Conservation (phyloP, 2,329 filamentous ascomycete species). For the Boeremia exigua region DNA sequence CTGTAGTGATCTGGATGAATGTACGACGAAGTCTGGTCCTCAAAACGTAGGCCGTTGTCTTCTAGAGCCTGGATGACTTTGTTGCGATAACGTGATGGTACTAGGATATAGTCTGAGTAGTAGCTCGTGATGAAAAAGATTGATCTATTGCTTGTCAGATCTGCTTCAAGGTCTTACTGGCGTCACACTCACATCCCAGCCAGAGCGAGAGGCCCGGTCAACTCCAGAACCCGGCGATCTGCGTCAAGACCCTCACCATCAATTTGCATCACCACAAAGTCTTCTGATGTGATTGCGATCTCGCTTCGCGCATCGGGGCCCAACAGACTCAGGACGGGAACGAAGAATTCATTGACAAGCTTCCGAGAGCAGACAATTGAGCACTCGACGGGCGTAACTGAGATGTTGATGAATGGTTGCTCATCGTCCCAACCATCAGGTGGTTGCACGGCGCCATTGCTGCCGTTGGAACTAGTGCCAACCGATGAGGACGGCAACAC, state of each 20-base stretch:
- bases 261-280: slow-evolving; percentile 88
- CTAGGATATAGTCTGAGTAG: slow-evolving; percentile 95
- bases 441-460: slow-evolving; percentile 41
- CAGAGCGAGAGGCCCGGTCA: slow-evolving; percentile 88
- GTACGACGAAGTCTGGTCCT: slow-evolving; percentile 67
- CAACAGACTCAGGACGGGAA: slow-evolving; percentile 71
- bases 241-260: slow-evolving; percentile 90
- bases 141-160: slow-evolving; percentile 57
- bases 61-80: slow-evolving; percentile 80
- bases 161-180: neutral
- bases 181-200: slow-evolving; percentile 73
- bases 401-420: slow-evolving; percentile 91
- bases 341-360: slow-evolving; percentile 76
- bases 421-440: slow-evolving; percentile 55
- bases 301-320: slow-evolving; percentile 51
- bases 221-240: slow-evolving; percentile 85
- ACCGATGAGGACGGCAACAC: slow-evolving; percentile 69
- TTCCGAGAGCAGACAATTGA: slow-evolving; percentile 85
- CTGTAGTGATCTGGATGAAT: slow-evolving; percentile 61
- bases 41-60: slow-evolving; percentile 82
- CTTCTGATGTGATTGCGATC: slow-evolving; percentile 79
- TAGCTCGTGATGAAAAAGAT: slow-evolving; percentile 99
- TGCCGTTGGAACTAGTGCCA: slow-evolving; percentile 27
- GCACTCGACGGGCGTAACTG: slow-evolving; percentile 89
- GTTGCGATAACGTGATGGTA: slow-evolving; percentile 75